These are phyloP conservation scores for Xylaria sp. DNA, from an alignment of 2,329 filamentous ascomycete genomes.

Conservation along the genomic window DNA sequence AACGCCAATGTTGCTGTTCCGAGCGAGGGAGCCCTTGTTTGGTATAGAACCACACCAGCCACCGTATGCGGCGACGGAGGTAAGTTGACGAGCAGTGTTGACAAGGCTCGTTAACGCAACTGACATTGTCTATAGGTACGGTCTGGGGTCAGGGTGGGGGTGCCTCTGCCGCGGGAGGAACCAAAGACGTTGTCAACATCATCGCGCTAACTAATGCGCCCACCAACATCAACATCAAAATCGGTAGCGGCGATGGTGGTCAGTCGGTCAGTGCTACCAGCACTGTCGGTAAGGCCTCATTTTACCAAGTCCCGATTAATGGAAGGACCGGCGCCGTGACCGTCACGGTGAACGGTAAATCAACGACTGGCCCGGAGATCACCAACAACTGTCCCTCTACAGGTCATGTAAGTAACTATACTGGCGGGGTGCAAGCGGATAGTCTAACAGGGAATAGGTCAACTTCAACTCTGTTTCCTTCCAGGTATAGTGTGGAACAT, in stretches of 20 bases:
- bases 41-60: constrained; percentile 46
- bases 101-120: not conserved
- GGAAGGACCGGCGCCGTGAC: constrained; percentile 53
- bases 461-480: constrained; percentile 52
- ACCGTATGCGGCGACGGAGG: constrained; percentile 51
- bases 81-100: constrained; percentile 45
- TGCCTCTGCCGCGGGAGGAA: constrained; percentile 50
- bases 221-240: constrained; percentile 50
- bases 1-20: constrained; percentile 46
- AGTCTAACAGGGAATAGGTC: constrained; percentile 40
- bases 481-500: constrained; percentile 41
- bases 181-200: constrained; percentile 57
- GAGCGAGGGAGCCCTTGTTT: constrained; percentile 44
- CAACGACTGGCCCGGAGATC: constrained; percentile 52
- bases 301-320: constrained; percentile 52
- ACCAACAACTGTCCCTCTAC: constrained; percentile 45
- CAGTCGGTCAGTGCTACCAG: constrained; percentile 47
- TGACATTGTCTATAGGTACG: constrained; percentile 45
- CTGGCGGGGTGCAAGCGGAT: not conserved
- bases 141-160: constrained; percentile 53
- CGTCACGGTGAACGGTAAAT: constrained; percentile 52
- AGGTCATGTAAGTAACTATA: constrained; percentile 43
- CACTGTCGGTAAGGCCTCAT: constrained; percentile 48
- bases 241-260: constrained; percentile 48
- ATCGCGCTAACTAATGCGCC: constrained; percentile 50